phyloP scores from a whole-genome alignment of 495 filamentous ascomycete species.

The Penicillium salamii region DNA sequence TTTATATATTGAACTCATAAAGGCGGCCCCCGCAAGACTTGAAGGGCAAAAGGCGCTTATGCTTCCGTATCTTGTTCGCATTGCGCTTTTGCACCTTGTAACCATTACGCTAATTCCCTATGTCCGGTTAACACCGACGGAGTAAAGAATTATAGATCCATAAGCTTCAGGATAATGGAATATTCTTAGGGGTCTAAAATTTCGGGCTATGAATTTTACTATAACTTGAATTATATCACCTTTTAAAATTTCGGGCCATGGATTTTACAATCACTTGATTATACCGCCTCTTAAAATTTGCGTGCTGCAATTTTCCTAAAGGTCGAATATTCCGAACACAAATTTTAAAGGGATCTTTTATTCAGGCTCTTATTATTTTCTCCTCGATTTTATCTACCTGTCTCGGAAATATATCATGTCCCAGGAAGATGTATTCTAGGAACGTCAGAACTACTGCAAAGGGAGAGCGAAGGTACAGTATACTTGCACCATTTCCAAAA shows the following conservation, averaged over 20 bases:
- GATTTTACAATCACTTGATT: no score
- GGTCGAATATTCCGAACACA: neutral
- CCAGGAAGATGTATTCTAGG: neutral
- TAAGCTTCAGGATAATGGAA: neutral
- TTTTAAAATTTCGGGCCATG: no score
- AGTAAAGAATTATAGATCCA: neutral
- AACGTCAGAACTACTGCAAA: neutral
- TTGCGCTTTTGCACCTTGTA: neutral
- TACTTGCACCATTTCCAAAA: neutral
- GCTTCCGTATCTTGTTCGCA: neutral
- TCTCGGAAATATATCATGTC: neutral
- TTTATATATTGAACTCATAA: slow-evolving; percentile 3
- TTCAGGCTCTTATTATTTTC: neutral
- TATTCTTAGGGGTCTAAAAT: neutral
- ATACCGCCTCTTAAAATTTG: slow-evolving; percentile 5
- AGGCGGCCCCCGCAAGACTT: neutral
- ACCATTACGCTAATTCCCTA: neutral
- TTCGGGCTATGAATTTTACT: neutral
- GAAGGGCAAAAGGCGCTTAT: neutral
- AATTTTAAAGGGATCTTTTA: slow-evolving; percentile 1
- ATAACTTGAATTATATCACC: slow-evolving; percentile 1
- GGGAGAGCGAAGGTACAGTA: slow-evolving; percentile 1
- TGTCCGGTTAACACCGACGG: neutral
- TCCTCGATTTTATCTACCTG: neutral
- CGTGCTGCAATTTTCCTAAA: neutral